Evolutionary conservation across 1,139 yeast genomes (phyloP), one percentile per base, ranked within the genome.

Genomic region (Taiozyma onychis): DNA sequence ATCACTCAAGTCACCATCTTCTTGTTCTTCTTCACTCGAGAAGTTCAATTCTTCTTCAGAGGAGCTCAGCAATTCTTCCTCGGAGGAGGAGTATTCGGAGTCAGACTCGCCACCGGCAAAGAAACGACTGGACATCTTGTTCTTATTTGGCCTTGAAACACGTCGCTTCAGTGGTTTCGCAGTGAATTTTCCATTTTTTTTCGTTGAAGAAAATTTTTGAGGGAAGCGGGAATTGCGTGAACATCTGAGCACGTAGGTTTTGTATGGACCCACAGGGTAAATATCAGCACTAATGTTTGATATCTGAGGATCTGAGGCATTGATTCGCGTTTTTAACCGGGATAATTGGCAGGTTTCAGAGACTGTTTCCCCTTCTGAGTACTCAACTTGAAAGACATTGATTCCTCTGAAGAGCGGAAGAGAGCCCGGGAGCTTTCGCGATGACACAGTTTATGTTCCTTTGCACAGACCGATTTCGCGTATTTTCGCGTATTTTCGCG

Each of bases 41-140:
- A 79, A 75, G 52, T 72, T 64, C 52, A 80, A 66, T 60, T 80
- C 72, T 66, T 81, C 89, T 60, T 85, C 91, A 47, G 88, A 81
- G 47, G 88, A 76, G 57, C 85, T 78, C 64, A 84, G 75, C 62
- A 84, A 74, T 64, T 86, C 95, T 60, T 86, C 95, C 57, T 83
- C 83, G 42, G 89, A 81, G 44, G 95, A 85, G 50, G 86, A 77
- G 61, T 81, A 83, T 54, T 76, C 83, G 27, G 62, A 58, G 51
- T 58, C 63, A 26, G 64, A 57, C 16, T 55, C 60, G 47, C 65
- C 65, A 47, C 65, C 65, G 44, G 80, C 83, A 73, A 82, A 82
- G 78, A 81, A 82, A 73, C 86, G 82, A 51, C 59, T 55, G 59
- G 86, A 80, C 86, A 81, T 81, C 28, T 44, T 44, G 11, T 43